These are phyloP conservation scores for Bipolaris gigantea DNA, from an alignment of 2,329 filamentous ascomycete genomes.

Conservation along the genomic window DNA sequence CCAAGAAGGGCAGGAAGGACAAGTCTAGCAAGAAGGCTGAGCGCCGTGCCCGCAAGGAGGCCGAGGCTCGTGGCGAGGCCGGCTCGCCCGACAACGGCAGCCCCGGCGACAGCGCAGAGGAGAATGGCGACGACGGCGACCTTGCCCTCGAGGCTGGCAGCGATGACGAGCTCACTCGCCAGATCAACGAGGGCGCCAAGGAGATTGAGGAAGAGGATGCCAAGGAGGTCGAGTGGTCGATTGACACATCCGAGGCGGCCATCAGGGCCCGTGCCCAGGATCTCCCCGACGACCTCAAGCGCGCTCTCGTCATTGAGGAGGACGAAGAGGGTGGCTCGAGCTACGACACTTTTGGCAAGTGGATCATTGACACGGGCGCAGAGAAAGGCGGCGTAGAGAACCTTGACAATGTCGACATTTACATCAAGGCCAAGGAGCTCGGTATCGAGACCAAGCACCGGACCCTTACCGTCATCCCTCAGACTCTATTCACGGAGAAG, in stretches of 20 bases:
- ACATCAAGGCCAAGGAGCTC: constrained; percentile 94
- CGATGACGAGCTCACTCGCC: constrained; percentile 88
- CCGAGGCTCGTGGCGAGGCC: constrained; percentile 59
- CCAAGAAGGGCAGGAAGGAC: constrained; percentile 94
- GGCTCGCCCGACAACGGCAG: constrained; percentile 59
- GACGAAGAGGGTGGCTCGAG: constrained; percentile 78
- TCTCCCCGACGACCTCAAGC: constrained; percentile 92
- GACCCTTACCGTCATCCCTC: constrained; percentile 86
- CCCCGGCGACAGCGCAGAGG: constrained; percentile 68
- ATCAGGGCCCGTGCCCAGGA: constrained; percentile 92
- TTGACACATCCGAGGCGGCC: constrained; percentile 94
- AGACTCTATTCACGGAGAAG: constrained; percentile 90
- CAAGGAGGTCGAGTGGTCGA: constrained; percentile 91
- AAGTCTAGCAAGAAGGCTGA: constrained; percentile 89
- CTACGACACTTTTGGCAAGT: constrained; percentile 91
- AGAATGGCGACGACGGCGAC: constrained; percentile 67
- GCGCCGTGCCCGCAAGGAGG: constrained; percentile 82
- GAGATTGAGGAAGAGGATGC: constrained; percentile 73
- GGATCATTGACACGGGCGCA: constrained; percentile 77
- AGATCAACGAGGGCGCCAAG: constrained; percentile 67
- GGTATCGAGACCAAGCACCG: constrained; percentile 94
- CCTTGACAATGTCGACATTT: constrained; percentile 87
- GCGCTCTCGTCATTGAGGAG: constrained; percentile 80
- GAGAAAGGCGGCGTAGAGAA: constrained; percentile 73
- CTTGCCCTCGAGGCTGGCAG: constrained; percentile 71